Base-by-base conservation (phyloP, 805 yeast species). In the Phaffomyces antillensis region DNA sequence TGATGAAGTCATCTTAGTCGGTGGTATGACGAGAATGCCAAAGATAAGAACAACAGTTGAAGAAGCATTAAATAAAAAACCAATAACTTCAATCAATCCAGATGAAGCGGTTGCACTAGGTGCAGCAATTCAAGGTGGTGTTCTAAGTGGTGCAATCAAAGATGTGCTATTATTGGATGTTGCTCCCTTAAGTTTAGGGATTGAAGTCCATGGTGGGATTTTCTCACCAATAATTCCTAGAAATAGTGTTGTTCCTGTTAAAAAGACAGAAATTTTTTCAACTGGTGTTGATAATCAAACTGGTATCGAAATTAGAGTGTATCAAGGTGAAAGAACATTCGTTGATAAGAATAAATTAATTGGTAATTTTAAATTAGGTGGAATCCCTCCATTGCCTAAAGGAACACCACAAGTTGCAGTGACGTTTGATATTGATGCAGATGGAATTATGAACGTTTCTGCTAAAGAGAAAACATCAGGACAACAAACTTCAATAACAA, bases 11-110 rank as follows among this genome's bases (percentile, higher is more conserved):
- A 76, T 86, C 37, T 61, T 86, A 37, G 95, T 86, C 35, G 95
- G 95, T 47, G 95, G 95, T 52, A 86, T 86, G 95, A 85, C 95
- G 5, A 71, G 95, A 64, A 86, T 86, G 95, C 95, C 95, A 44
- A 81, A 79, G 64, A 78, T 86, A 48, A 68, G 88, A 49, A 72
- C 71, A 34, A 70, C 79, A 8, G 91, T 86, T 18, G 74, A 71
- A 50, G 67, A 68, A 10, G 51, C 81, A 15, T 84, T 86, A 59
- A 71, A 74, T 31, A 81, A 75, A 59, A 70, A 73, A 49, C 90
- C 91, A 35, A 82, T 81, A 43, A 79, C 83, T 37, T 75, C 78
- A 17, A 86, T 86, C 12, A 86, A 86, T 60, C 95, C 95, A n/a
- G 95, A 86, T 63, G 95, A 86, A 65, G 90, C 93, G n/a, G 95